Evolutionary conservation across 257 asterid species (phyloP).

Genomic region (Anisodus acutangulus): DNA sequence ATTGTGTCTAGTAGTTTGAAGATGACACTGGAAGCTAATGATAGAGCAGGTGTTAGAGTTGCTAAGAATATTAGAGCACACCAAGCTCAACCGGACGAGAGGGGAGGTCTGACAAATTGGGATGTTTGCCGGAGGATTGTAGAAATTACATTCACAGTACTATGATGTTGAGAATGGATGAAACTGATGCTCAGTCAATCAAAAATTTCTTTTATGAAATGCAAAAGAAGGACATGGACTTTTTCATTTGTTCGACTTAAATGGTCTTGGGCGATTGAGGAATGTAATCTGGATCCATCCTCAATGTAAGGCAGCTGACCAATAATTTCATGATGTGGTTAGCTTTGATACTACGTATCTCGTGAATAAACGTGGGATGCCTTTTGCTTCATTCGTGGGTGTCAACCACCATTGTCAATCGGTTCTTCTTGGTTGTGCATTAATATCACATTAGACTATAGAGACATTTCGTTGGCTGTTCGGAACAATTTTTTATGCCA

Average conservation of each 20-base stretch:
- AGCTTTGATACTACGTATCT: conserved; percentile 28
- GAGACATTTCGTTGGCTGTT: not conserved
- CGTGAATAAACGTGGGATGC: not conserved
- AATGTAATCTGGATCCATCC: conserved; percentile 31
- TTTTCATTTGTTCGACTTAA: conserved; percentile 11
- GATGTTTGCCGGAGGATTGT: not conserved
- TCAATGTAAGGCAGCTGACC: not conserved
- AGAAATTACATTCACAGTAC: not conserved
- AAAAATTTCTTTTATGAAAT: not conserved
- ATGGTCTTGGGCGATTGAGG: conserved; percentile 13
- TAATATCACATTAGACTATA: not conserved
- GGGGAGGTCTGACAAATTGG: not conserved
- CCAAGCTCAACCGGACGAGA: not conserved
- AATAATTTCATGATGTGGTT: conserved; percentile 25
- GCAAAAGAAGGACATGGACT: not conserved
- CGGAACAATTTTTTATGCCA: not conserved
- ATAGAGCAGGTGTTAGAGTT: not conserved
- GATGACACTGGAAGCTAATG: not conserved
- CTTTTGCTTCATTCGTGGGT: conserved; percentile 18
- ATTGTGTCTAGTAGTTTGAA: not conserved
- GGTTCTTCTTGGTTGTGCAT: not conserved
- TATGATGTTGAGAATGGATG: not conserved
- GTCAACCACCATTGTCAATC: conserved; percentile 22
- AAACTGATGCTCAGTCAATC: not conserved
- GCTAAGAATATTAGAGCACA: not conserved